These are phyloP conservation scores for Senna siamea DNA, from an alignment of 306 rosid genomes.

Conservation along the genomic window DNA sequence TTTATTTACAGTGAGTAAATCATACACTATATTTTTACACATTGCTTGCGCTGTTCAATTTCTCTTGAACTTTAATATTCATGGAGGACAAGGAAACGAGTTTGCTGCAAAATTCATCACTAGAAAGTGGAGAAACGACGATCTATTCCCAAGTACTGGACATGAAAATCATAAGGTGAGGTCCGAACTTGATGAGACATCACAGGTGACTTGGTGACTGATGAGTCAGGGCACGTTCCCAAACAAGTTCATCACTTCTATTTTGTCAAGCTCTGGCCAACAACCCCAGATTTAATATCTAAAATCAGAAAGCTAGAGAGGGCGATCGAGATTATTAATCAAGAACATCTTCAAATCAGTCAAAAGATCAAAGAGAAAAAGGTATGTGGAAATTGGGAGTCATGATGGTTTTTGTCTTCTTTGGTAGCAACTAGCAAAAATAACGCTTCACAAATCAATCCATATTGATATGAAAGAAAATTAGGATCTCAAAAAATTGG, in stretches of 20 bases:
- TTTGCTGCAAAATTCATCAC: too few relatives aligned
- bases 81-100: too few relatives aligned
- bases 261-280: not conserved
- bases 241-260: not conserved
- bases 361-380: slow-evolving; percentile 8
- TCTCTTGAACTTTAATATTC: not conserved
- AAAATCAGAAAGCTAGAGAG: not conserved
- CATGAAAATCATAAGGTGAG: not conserved
- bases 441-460: not conserved
- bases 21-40: not conserved
- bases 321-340: not conserved
- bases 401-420: too few relatives aligned
- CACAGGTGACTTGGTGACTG: too few relatives aligned
- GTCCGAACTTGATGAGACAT: too few relatives aligned
- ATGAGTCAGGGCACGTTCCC: not conserved
- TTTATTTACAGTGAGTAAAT: not conserved
- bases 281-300: not conserved
- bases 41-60: not conserved
- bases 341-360: not conserved
- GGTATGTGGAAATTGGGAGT: not conserved
- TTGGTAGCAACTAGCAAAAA: too few relatives aligned
- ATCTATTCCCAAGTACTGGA: not conserved
- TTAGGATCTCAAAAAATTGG: not conserved
- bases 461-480: not conserved
- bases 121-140: not conserved